Base-by-base conservation (phyloP, 2,329 filamentous ascomycete species). In the Cyphellophora europaea region DNA sequence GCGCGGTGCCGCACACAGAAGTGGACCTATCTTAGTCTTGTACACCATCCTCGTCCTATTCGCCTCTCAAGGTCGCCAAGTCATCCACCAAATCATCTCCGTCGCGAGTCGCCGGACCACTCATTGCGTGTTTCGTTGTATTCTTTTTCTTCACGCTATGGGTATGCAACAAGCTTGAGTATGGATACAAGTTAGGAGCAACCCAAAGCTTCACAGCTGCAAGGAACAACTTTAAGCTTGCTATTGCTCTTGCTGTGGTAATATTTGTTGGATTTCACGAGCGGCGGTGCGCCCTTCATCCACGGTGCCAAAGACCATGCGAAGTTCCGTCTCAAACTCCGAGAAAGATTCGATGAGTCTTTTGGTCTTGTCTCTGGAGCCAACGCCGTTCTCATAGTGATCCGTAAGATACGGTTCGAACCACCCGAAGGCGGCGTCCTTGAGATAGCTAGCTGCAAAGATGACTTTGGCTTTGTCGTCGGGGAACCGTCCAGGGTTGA, bases 171-270 rank as follows among this genome's bases (percentile, higher is more conserved):
- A 69, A 66, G n/a, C 59, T 80, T n/a, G 81, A 84, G 0, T 87
- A 86, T 38, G 76, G 74, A 0, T 93, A 93, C 53, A 69, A 69
- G 21, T 55, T 87, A 1, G 71, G 72, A 1, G 69, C 72, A 6
- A 88, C 85, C 2, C 85, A 93, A 59, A 87, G 82, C 52, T 91
- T 93, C 50, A 93, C 84, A 0, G 88, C 85, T 0, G 82, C 84
- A 1, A 93, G 86, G 55, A 94, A 94, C 53, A 93, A 94, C 54
- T 94, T 94, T 51, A 87, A 94, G 62, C 63, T 93, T 15, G 85
- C 87, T 0, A 93, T 94, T 58, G 86, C 86, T 0, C 86, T 94
- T 0, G 83, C 83, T 0, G 78, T 93, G 3, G 81, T 86, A 0
- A 80, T 80, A 0, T 93, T 82, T 58, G 87, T 86, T 0, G 70